These are phyloP conservation scores for Candida ovalis DNA, from an alignment of 805 yeast species.

Conservation along the genomic window DNA sequence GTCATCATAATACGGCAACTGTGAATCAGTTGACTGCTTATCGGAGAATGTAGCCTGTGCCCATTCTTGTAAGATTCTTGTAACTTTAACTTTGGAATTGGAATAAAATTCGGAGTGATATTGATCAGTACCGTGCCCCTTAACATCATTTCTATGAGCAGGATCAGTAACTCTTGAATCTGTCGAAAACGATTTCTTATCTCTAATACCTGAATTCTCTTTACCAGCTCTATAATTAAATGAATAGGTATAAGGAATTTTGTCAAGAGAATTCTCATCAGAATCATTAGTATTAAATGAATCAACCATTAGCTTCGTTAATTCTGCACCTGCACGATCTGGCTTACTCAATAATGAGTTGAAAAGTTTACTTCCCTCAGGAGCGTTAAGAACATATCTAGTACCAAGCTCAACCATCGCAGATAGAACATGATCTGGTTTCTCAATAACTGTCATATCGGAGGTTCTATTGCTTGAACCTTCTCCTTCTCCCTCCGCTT, in stretches of 20 bases:
- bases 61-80: constrained; percentile 53
- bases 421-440: constrained; percentile 40
- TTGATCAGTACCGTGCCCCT: constrained; percentile 71
- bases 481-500: background rate
- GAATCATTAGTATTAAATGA: constrained; percentile 21
- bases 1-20: constrained; percentile 51
- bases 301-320: constrained; percentile 19
- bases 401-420: constrained; percentile 76
- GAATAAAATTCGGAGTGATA: constrained; percentile 44
- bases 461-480: background rate
- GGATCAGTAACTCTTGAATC: constrained; percentile 75
- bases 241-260: constrained; percentile 38
- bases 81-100: constrained; percentile 50
- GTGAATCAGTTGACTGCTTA: constrained; percentile 26
- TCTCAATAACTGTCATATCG: background rate
- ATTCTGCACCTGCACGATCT: constrained; percentile 10
- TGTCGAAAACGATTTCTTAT: constrained; percentile 71
- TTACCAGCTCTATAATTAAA: constrained; percentile 88
- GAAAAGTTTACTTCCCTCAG: constrained; percentile 29
- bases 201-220: constrained; percentile 81
- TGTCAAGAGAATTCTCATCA: constrained; percentile 24
- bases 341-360: constrained; percentile 7
- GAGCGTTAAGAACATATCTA: constrained; percentile 54
- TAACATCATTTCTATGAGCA: constrained; percentile 68
- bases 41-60: constrained; percentile 41